phyloP scores from a whole-genome alignment of 306 rosid genomes.

The Vigna reflexopilosa region DNA sequence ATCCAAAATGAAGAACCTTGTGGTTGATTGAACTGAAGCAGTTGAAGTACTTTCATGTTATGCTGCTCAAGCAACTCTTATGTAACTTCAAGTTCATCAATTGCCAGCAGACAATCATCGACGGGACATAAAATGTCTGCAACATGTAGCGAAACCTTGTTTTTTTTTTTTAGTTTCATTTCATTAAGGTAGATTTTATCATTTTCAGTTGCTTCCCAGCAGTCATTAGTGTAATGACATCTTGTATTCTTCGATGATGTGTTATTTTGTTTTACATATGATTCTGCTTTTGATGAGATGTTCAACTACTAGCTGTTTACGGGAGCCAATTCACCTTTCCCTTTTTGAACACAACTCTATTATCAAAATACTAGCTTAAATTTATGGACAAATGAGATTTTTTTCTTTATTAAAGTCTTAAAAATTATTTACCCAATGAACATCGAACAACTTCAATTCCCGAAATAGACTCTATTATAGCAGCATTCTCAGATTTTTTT shows the following conservation, averaged over 20 bases:
- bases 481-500: too few relatives aligned
- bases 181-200: constrained; percentile 21
- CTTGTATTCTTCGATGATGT: constrained; percentile 24
- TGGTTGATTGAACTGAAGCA: constrained; percentile 52
- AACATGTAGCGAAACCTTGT: constrained; percentile 30
- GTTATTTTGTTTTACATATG: constrained; percentile 14
- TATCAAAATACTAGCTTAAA: neutral
- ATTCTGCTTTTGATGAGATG: constrained; percentile 14
- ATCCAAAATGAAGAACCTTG: constrained; percentile 84
- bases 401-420: too few relatives aligned
- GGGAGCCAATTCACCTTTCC: neutral
- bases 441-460: too few relatives aligned
- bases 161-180: constrained; percentile 24
- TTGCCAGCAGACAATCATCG: neutral
- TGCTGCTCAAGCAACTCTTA: constrained; percentile 30
- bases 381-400: neutral
- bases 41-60: constrained; percentile 17
- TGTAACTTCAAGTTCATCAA: too few relatives aligned
- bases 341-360: neutral
- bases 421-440: too few relatives aligned
- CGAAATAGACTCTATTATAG: too few relatives aligned
- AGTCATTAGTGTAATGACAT: constrained; percentile 33
- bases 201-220: constrained; percentile 40
- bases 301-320: constrained; percentile 9
- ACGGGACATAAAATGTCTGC: constrained; percentile 26